phyloP scores from a whole-genome alignment of 1,284 basidiomycete genomes.

The Tilletia caries region DNA sequence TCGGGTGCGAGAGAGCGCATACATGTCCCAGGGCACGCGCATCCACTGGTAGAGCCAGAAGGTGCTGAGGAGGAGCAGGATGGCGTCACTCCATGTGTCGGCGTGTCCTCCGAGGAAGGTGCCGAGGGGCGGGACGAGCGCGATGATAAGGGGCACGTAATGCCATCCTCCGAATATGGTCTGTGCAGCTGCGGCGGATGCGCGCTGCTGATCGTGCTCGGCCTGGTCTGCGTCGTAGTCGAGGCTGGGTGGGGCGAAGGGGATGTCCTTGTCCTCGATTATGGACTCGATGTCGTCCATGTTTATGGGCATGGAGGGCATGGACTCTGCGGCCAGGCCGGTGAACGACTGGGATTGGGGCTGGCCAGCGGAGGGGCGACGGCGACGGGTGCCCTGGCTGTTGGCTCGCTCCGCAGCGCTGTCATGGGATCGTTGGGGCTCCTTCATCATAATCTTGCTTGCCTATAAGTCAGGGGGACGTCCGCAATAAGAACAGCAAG shows the following conservation, averaged over 20 bases:
- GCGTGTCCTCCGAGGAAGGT: constrained; percentile 48
- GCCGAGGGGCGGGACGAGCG: constrained; percentile 39
- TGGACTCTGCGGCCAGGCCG: background rate
- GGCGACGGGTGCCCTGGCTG: background rate
- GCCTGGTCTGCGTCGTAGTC: constrained; percentile 5
- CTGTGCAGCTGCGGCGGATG: constrained; percentile 17
- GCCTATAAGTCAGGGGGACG: too few species aligned
- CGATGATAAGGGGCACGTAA: constrained; percentile 39
- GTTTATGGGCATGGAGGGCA: background rate
- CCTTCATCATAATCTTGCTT: too few species aligned
- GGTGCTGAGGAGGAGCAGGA: constrained; percentile 52
- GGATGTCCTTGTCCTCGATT: constrained; percentile 1
- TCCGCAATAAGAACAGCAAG: too few species aligned
- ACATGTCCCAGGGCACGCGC: constrained; percentile 49
- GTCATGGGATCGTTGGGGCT: too few species aligned
- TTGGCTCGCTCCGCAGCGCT: background rate
- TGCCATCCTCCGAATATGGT: constrained; percentile 42
- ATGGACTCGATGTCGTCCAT: constrained; percentile 14
- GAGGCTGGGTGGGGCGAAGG: constrained; percentile 3
- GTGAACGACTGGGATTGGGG: background rate
- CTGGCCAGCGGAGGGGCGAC: background rate
- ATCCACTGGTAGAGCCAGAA: constrained; percentile 53
- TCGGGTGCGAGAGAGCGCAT: constrained; percentile 41
- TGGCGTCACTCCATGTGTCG: constrained; percentile 54
- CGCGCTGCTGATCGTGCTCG: constrained; percentile 14